These are phyloP conservation scores for Erodium moschatum DNA, from an alignment of 441 rosid genomes.

Conservation along the genomic window DNA sequence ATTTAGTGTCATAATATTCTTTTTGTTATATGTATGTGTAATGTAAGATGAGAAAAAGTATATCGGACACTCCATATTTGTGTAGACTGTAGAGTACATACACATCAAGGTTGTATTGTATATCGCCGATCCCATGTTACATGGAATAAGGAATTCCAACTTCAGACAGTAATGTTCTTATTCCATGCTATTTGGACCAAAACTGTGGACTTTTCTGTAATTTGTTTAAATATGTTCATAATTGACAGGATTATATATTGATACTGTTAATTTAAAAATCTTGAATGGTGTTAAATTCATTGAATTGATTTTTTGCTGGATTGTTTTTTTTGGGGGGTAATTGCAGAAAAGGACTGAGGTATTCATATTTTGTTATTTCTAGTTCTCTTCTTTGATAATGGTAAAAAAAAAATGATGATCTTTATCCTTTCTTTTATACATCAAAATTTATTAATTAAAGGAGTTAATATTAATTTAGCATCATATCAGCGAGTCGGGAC, in stretches of 20 bases:
- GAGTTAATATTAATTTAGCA: no score
- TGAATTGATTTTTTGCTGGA: not conserved
- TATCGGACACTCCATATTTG: slow-evolving; percentile 16
- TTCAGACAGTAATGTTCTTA: not conserved
- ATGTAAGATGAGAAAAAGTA: slow-evolving; percentile 27
- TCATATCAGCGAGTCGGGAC: no score
- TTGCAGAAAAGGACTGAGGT: no score
- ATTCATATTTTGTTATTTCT: no score
- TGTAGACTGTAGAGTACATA: slow-evolving; percentile 24
- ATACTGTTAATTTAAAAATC: not conserved
- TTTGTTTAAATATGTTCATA: not conserved
- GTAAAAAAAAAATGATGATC: no score
- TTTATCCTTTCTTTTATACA: no score
- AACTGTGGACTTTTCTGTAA: not conserved
- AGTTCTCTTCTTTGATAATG: no score
- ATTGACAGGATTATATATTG: not conserved
- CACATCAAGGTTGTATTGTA: slow-evolving; percentile 39
- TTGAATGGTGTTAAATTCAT: not conserved
- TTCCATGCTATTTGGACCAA: not conserved
- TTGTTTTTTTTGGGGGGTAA: not conserved
- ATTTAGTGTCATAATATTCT: slow-evolving; percentile 2
- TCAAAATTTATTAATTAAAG: no score
- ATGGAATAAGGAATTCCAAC: not conserved
- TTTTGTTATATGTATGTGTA: slow-evolving; percentile 15
- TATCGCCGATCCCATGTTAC: slow-evolving; percentile 17